A percentile compares a stretch with the other conserved stretches of the same genome.
phyloP scores from a whole-genome alignment of 371 early-diverging fungal species.

The Mucor indicus region DNA sequence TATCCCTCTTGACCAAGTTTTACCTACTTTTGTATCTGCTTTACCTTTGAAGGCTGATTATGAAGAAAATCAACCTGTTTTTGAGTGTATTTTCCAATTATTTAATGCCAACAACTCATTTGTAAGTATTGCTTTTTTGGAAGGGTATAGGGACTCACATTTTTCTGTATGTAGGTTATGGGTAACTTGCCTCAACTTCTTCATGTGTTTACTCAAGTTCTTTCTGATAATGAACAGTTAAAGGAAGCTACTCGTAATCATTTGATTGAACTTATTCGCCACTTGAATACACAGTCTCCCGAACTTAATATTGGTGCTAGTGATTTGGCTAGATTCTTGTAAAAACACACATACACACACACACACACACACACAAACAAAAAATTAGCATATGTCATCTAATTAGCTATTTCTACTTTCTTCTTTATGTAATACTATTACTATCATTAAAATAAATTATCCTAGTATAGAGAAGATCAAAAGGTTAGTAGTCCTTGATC shows the following conservation, averaged over 20 bases:
- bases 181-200: slow-evolving; percentile 31
- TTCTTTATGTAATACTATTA: too few relatives aligned
- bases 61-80: slow-evolving; percentile 78
- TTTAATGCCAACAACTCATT: slow-evolving; percentile 56
- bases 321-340: slow-evolving; percentile 37
- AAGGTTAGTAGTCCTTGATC: too few relatives aligned
- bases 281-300: slow-evolving; percentile 45
- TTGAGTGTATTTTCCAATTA: slow-evolving; percentile 61
- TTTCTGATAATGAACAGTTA: slow-evolving; percentile 53
- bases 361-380: too few relatives aligned
- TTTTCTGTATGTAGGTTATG: slow-evolving; percentile 29
- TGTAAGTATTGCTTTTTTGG: slow-evolving; percentile 18
- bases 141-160: slow-evolving; percentile 17
- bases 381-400: too few relatives aligned
- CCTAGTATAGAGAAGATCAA: too few relatives aligned
- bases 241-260: slow-evolving; percentile 47
- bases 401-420: too few relatives aligned
- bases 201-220: slow-evolving; percentile 46
- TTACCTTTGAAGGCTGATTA: slow-evolving; percentile 79
- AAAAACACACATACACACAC: too few relatives aligned
- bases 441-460: too few relatives aligned
- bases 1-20: slow-evolving; percentile 72
- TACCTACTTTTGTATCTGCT: slow-evolving; percentile 68
- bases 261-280: slow-evolving; percentile 56
- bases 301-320: slow-evolving; percentile 31